phyloP scores from a whole-genome alignment of 768 basidiomycete species.

The Kwoniella dejecticola region DNA sequence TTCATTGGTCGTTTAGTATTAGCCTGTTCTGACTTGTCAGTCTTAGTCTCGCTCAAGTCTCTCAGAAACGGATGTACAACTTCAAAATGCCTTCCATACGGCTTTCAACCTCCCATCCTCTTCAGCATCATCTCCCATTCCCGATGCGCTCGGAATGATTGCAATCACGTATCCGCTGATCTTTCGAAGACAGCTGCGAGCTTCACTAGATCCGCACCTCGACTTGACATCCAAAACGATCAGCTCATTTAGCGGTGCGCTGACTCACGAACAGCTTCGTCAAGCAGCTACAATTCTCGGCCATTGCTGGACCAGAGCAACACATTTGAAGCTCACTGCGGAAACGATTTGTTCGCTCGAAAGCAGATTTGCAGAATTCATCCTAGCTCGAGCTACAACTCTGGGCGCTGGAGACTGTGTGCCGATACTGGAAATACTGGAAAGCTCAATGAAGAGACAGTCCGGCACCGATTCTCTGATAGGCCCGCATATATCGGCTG shows the following conservation, averaged over 20 bases:
- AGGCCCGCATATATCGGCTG: background rate
- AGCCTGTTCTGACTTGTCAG: too few species aligned
- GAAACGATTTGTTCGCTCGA: background rate
- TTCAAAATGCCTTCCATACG: background rate
- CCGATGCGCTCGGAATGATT: background rate
- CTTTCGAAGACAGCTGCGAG: conserved; percentile 11
- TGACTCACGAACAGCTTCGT: conserved; percentile 9
- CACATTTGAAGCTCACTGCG: background rate
- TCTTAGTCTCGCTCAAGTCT: background rate
- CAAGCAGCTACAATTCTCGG: conserved; percentile 1
- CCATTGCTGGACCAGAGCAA: conserved; percentile 18
- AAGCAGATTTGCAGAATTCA: conserved; percentile 10
- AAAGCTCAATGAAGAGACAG: background rate
- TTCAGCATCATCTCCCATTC: background rate
- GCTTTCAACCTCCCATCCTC: background rate
- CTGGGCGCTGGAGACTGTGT: background rate
- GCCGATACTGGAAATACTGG: background rate
- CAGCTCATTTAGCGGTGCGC: background rate
- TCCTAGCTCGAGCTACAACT: background rate
- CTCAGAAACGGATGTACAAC: background rate
- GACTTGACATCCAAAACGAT: conserved; percentile 1
- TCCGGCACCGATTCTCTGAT: background rate
- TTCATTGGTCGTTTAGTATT: too few species aligned
- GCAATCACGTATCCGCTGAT: conserved; percentile 12
- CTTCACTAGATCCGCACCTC: conserved; percentile 10